Base-by-base conservation (phyloP, 2,329 filamentous ascomycete species). In the Diaporthe citri region DNA sequence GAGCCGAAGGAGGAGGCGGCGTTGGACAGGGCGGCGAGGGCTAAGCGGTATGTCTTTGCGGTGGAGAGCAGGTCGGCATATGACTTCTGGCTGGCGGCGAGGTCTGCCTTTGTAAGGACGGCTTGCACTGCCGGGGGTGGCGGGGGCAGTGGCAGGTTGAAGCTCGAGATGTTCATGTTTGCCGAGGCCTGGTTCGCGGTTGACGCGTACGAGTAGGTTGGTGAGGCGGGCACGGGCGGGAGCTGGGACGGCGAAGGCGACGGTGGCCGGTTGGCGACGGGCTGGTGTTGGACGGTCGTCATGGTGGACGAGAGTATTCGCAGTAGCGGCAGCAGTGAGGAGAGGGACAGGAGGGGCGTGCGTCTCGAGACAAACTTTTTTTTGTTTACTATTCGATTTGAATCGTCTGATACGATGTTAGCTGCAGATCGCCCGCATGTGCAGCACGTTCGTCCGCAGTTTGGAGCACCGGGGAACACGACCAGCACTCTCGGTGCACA, bases 1-100 rank as follows among this genome's bases (percentile, higher is more conserved):
- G 88, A 88, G 64, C 91, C 92, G 80, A 93, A 93, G 43, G 88
- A 85, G 0, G 91, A 92, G 2, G 92, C 90, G 2, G 91, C 89
- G 7, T 86, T 87, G 12, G 91, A 92, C 17, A 93, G 85, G 3
- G 89, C 82, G 48, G 91, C 88, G 62, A 93, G 89, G 22, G 91
- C 91, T 28, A 89, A 81, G 60, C 92, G 90, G 82, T 93, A 93
- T 55, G 87, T 83, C 81, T 93, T 93, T 59, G 92, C 92, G 20
- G 89, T 90, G 28, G 88, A 82, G 67, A 93, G 81, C 22, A 93
- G 88, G 77, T 91, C 89, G 5, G 90, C 85, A 82, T 93, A 93
- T 66, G 91, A 90, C 20, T 86, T 83, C 76, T 93, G 91, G 0
- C 91, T 93, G 74, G 86, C 84, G 77, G 90, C 90, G 76, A 93